Base-by-base conservation (phyloP, 208 protist genomes). In the Wallacemonas sp. region DNA sequence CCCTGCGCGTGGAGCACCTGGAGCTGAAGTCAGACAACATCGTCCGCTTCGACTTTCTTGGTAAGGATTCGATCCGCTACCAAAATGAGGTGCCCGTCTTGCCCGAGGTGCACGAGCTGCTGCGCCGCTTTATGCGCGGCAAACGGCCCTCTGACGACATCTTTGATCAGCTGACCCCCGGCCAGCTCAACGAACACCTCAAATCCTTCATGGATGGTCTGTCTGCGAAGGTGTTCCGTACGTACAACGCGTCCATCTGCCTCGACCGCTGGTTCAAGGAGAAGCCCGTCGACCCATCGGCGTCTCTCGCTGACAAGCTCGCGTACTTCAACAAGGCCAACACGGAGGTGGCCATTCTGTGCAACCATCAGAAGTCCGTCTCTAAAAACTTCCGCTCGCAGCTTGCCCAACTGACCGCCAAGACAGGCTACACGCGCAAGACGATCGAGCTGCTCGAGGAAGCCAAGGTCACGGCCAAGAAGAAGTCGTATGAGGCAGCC, bases 191-290 rank as follows among this genome's bases (percentile, higher is more conserved):
- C 76, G 87, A 97, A 22, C 85, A 99, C 73, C 83, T 99, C 50
- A 98, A 99, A 76, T 85, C 65, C 2, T 93, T 98, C 68, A 99
- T 99, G 98, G 74, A 81, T 15, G 98, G 95, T 32, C 83, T 99
- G 45, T 92, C 89, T 6, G 98, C 98, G 8, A 99, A 99, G 85
- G 98, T 99, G 30, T 99, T 99, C 79, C 98, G 98, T 97, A 99
- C 98, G 22, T 99, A 98, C 85, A 99, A 99, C 81, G 98, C 98
- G 30, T 99, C 98, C 19, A 90, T 98, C 52, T 99, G 97, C 9
- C 83, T 99, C 17, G 90, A 99, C 65, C 52, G 85, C n/a, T 95
- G 98, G 87, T 97, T 99, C 58, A 85, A 87, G 54, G 90, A 98
- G 67, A 92, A 85, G 45, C 91, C 89, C 6, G 87, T 92, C 26